These are phyloP conservation scores for Lactifluus piperatus DNA, from an alignment of 768 basidiomycete species.

Conservation along the genomic window DNA sequence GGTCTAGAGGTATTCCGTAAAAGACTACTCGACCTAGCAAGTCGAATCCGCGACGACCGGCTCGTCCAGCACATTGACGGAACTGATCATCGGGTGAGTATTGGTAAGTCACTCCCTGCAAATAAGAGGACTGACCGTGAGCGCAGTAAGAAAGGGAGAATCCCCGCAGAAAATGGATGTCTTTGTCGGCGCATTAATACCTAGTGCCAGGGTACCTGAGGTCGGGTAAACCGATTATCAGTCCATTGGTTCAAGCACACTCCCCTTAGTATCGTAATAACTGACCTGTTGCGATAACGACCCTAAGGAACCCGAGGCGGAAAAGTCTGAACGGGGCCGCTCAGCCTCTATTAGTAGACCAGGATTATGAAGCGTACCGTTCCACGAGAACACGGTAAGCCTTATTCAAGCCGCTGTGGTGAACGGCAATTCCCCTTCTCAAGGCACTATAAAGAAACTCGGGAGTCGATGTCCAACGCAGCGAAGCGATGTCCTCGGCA, in stretches of 20 bases:
- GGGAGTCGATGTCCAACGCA: constrained; percentile 30
- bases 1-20: constrained; percentile 55
- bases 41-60: constrained; percentile 64
- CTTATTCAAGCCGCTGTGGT: constrained; percentile 64
- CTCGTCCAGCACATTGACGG: constrained; percentile 66
- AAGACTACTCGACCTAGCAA: constrained; percentile 64
- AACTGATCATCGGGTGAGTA: constrained; percentile 34
- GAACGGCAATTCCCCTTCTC: constrained; percentile 54
- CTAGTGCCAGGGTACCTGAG: constrained; percentile 57
- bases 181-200: constrained; percentile 67
- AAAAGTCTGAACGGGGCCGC: constrained; percentile 37
- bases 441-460: constrained; percentile 43
- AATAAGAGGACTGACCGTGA: constrained; percentile 38
- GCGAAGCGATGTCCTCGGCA: constrained; percentile 35
- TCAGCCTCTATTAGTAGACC: neutral
- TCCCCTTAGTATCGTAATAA: neutral
- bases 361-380: constrained; percentile 30
- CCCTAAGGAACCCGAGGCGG: constrained; percentile 51
- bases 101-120: neutral
- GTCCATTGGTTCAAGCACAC: no score
- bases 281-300: constrained; percentile 57
- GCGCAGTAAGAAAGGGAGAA: constrained; percentile 50
- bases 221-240: neutral
- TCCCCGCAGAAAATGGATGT: constrained; percentile 58
- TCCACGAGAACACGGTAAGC: constrained; percentile 49